These are phyloP conservation scores for Hypomontagnella monticulosa DNA, from an alignment of 495 filamentous ascomycete genomes.

Conservation along the genomic window DNA sequence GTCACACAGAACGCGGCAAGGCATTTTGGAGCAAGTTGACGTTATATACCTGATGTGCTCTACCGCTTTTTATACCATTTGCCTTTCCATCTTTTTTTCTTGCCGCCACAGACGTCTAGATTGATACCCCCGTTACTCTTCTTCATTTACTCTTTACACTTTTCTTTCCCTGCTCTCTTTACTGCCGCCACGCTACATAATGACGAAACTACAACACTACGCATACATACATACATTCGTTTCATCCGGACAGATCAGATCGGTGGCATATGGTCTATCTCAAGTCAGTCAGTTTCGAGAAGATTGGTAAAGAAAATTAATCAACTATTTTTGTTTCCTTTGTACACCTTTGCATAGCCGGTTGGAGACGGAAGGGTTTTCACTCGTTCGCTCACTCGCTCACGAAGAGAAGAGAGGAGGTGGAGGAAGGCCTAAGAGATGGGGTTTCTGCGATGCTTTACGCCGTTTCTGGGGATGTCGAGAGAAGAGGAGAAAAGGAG, in stretches of 20 bases:
- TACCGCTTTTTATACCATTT: slow-evolving; percentile 44
- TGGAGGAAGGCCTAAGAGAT: neutral
- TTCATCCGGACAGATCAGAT: slow-evolving; percentile 19
- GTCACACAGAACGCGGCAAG: slow-evolving; percentile 17
- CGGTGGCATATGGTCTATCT: slow-evolving; percentile 19
- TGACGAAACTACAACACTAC: slow-evolving; percentile 35
- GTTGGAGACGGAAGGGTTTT: slow-evolving; percentile 24
- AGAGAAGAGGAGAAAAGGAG: neutral
- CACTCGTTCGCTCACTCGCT: slow-evolving; percentile 19
- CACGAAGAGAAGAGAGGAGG: slow-evolving; percentile 5
- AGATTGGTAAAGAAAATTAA: slow-evolving; percentile 27
- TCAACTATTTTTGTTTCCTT: slow-evolving; percentile 12
- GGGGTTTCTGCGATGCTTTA: slow-evolving; percentile 16
- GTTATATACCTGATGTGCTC: slow-evolving; percentile 35
- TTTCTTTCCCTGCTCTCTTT: slow-evolving; percentile 22
- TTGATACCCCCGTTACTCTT: slow-evolving; percentile 43
- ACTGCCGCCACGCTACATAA: slow-evolving; percentile 13
- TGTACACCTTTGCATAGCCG: slow-evolving; percentile 37
- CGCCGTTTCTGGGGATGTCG: slow-evolving; percentile 33
- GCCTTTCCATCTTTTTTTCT: slow-evolving; percentile 38
- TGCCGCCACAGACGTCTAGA: slow-evolving; percentile 38
- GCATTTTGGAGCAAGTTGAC: slow-evolving; percentile 31
- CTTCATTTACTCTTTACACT: slow-evolving; percentile 8
- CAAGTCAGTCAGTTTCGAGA: slow-evolving; percentile 19
- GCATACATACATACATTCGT: slow-evolving; percentile 12